Evolutionary conservation across 192 early-diverging fungal species (phyloP), one percentile per base, ranked within the genome.

Genomic region (Coemansia sp.): DNA sequence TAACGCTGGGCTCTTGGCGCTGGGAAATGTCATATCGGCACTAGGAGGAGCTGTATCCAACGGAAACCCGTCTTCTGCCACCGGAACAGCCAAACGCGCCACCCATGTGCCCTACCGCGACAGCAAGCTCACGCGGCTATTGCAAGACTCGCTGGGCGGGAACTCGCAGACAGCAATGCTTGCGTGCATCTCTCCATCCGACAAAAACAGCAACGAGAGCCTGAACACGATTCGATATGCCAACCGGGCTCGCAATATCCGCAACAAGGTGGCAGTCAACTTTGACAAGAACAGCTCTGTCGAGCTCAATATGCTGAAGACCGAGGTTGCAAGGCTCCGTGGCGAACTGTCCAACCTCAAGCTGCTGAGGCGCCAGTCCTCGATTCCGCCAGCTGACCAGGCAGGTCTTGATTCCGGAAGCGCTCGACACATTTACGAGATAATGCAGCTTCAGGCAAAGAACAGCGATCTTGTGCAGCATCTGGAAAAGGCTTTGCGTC

Each of bases 21-120:
- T 99, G 9, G 98, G 98, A 43, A 99, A 99, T 70, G 97, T 98
- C 38, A 98, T 99, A 48, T 94, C 92, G 5, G 97, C 97, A 0
- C 85, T 99, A 13, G 95, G 95, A 13, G 94, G 93, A 67, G 77
- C 84, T 13, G 26, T 15, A 7, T 23, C 52, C 7, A 54, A 26
- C 11, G 59, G 57, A 2, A 41, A 61, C 32, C 5, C 47, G 9
- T 26, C 49, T 13, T 16, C 52, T n/a, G 10, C 53, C 38, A 44
- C 16, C 7, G 50, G 63, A 4, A 39, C 44, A 18, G 43, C 85
- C 13, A 78, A 85, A 49, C 84, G 84, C 37, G 73, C 79, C 0
- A 83, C 84, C 7, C 95, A 98, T 67, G 87, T 99, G 9, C 98
- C 98, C 0, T 99, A 98, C 70, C 91, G 98, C 45, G 98, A 99